Evolutionary conservation across 805 yeast species (phyloP).

Genomic region (Kodamaea restingae): DNA sequence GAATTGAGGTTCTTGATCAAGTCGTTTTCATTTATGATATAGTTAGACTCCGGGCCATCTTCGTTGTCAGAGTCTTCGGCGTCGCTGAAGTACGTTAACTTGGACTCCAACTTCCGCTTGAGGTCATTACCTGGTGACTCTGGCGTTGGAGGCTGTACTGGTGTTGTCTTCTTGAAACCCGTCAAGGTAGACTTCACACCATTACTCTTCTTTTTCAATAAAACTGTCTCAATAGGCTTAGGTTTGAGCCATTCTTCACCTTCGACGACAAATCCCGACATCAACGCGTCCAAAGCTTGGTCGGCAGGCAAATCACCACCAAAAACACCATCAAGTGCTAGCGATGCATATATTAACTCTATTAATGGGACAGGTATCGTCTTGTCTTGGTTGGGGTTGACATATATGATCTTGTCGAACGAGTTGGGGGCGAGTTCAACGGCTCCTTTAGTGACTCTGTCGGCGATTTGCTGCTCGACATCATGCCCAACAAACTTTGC

Average conservation of each 20-base stretch:
- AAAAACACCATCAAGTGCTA: constrained; percentile 44
- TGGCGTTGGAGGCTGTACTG: constrained; percentile 31
- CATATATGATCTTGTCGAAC: constrained; percentile 46
- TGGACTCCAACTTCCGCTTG: constrained; percentile 44
- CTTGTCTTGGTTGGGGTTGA: constrained; percentile 51
- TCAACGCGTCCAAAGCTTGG: constrained; percentile 56
- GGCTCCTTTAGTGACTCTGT: constrained; percentile 49
- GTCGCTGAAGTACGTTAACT: constrained; percentile 53
- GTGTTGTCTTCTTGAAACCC: constrained; percentile 15
- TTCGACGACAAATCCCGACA: constrained; percentile 57
- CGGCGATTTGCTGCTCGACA: constrained; percentile 49
- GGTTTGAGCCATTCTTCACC: constrained; percentile 57
- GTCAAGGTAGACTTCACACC: constrained; percentile 12
- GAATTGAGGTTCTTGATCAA: constrained; percentile 29
- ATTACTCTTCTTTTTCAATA: constrained; percentile 27
- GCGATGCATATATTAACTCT: constrained; percentile 33
- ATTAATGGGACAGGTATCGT: constrained; percentile 43
- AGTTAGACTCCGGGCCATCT: constrained; percentile 46
- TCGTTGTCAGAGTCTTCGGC: constrained; percentile 50
- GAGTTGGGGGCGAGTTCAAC: constrained; percentile 33
- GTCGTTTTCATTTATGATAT: constrained; percentile 34
- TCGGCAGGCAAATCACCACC: constrained; percentile 51
- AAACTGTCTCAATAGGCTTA: constrained; percentile 25
- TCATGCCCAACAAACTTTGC: constrained; percentile 19
- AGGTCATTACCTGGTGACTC: constrained; percentile 29